Conservation (phyloP, 2,329 filamentous ascomycete genomes). For the Spiromastix sp. region DNA sequence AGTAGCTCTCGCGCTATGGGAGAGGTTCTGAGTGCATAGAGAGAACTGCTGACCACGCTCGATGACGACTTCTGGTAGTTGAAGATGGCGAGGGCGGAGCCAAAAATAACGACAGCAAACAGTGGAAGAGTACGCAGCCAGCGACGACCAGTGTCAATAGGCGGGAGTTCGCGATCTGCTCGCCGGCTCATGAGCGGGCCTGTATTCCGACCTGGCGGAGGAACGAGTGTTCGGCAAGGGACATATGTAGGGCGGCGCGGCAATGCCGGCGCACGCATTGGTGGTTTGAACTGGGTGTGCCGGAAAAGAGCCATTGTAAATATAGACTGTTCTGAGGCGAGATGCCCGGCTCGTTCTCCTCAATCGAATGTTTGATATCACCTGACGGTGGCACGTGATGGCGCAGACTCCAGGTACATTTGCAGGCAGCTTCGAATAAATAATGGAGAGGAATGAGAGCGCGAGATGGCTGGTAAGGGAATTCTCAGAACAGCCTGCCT, state of each 20-base stretch:
- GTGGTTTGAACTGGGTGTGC: conserved; percentile 2
- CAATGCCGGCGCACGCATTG: neutral
- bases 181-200: conserved; percentile 44
- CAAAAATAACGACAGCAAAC: conserved; percentile 62
- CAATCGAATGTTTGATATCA: no score
- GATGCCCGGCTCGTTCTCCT: no score
- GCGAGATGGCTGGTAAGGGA: no score
- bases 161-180: conserved; percentile 42
- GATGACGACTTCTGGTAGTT: conserved; percentile 97
- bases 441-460: no score
- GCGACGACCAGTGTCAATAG: conserved; percentile 38
- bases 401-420: no score
- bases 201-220: conserved; percentile 39
- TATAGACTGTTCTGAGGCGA: no score
- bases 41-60: conserved; percentile 71
- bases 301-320: no score
- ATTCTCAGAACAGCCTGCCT: no score
- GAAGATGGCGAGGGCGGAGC: conserved; percentile 78
- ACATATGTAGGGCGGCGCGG: conserved; percentile 8
- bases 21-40: conserved; percentile 85
- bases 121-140: conserved; percentile 69
- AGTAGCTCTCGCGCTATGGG: conserved; percentile 62
- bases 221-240: conserved; percentile 36
- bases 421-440: no score
- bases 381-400: no score